Evolutionary conservation across 2,329 filamentous ascomycete species (phyloP), one percentile per base, ranked within the genome.

Genomic region (Trichoderma sp.): DNA sequence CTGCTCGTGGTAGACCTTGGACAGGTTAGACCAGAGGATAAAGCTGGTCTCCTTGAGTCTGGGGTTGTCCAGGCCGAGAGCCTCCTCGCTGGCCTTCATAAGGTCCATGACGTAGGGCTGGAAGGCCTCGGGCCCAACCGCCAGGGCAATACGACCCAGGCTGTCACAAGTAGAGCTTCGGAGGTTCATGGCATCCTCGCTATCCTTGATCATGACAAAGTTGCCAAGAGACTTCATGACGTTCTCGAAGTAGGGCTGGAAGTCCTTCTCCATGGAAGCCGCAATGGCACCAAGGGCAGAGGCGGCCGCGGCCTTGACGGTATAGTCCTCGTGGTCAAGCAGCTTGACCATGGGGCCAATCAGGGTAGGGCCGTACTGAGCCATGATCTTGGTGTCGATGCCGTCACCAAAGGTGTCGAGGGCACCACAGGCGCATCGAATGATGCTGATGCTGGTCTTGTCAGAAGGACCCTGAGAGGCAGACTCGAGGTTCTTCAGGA

Each of bases 21-120:
- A 91, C 77, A 99, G 89, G 48, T 92, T 93, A 72, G 92, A 93
- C 94, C 95, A 99, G 65, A 99, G 86, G 70, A 98, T 96, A 82
- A 97, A 99, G 78, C 93, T 97, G 70, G 93, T 97, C 84, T 99
- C 95, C 79, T 93, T 92, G 61, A 98, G 88, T 67, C 94, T 88
- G 50, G 94, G 92, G 81, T 97, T 94, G 73, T 93, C 94, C 3
- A 99, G 89, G 73, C 91, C 85, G 2, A 98, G 86, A 66, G 92
- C 94, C 80, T 97, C 94, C 80, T 97, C 94, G 72, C 92, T 97
- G 15, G 94, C 91, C 74, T 90, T 86, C 92, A 99, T 97, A 68
- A 98, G 85, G 50, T 93, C 92, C 76, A 91, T 85, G 39, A 98
- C 94, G 76, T 94, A 98, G 15, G 92, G 92, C 82, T 97, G 90